Conservation (phyloP, 441 rosid genomes). For the Syzygium malaccense region DNA sequence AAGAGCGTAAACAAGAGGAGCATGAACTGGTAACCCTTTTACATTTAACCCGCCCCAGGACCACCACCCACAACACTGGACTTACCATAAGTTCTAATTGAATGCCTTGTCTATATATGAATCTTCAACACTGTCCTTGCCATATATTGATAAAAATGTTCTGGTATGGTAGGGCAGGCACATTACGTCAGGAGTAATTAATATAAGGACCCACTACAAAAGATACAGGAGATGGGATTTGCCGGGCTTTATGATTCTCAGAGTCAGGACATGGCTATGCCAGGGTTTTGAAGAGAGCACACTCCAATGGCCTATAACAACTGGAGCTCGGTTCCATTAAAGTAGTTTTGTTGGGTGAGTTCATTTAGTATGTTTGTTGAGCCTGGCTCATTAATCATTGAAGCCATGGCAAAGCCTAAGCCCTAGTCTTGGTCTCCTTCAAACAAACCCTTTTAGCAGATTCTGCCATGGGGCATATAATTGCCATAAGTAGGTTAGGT, state of each 20-base stretch:
- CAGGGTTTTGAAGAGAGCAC: background rate
- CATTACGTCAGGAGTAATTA: background rate
- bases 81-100: conserved; percentile 12
- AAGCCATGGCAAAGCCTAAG: background rate
- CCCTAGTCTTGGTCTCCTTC: background rate
- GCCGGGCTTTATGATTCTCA: conserved; percentile 5
- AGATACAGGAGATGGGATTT: background rate
- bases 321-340: conserved; percentile 17
- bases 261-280: background rate
- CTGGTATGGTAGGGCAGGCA: background rate
- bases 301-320: background rate
- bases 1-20: background rate
- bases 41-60: conserved; percentile 8
- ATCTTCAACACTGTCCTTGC: background rate
- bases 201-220: background rate
- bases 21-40: background rate
- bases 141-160: background rate
- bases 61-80: conserved; percentile 17
- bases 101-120: conserved; percentile 7
- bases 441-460: background rate
- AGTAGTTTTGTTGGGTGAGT: background rate
- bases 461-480: background rate
- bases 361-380: conserved; percentile 6
- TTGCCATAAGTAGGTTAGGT: background rate
- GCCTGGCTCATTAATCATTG: background rate